These are phyloP conservation scores for Thuja plicata DNA, from an alignment of 83 land plant genomes.

Conservation along the genomic window DNA sequence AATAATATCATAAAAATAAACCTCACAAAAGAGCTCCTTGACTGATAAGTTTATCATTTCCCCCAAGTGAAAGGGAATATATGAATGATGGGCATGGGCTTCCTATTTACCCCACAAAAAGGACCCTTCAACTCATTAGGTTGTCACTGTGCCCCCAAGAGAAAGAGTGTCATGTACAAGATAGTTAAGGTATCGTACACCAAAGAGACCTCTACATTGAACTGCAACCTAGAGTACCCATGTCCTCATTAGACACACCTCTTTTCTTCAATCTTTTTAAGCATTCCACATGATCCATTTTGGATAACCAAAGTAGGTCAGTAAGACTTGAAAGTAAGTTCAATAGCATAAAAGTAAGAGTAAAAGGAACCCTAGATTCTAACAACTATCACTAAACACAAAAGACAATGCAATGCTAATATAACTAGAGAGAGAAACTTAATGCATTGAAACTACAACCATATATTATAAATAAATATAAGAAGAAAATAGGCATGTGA, in stretches of 20 bases:
- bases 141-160: neutral
- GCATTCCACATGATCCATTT: neutral
- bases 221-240: neutral
- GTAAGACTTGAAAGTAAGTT: neutral
- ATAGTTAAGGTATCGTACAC: neutral
- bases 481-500: neutral
- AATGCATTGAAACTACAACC: neutral
- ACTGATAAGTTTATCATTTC: neutral
- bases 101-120: neutral
- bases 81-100: neutral
- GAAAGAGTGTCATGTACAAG: neutral
- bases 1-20: neutral
- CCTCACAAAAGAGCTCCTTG: neutral
- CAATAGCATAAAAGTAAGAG: neutral
- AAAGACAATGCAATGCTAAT: neutral
- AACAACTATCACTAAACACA: neutral
- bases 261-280: too few relatives aligned
- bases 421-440: neutral
- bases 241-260: neutral
- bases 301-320: neutral
- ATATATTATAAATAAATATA: too few relatives aligned
- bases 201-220: neutral
- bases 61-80: neutral
- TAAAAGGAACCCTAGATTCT: neutral
- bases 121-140: neutral